These are phyloP conservation scores for Trametes meyenii DNA, from an alignment of 768 basidiomycete species.

Conservation along the genomic window DNA sequence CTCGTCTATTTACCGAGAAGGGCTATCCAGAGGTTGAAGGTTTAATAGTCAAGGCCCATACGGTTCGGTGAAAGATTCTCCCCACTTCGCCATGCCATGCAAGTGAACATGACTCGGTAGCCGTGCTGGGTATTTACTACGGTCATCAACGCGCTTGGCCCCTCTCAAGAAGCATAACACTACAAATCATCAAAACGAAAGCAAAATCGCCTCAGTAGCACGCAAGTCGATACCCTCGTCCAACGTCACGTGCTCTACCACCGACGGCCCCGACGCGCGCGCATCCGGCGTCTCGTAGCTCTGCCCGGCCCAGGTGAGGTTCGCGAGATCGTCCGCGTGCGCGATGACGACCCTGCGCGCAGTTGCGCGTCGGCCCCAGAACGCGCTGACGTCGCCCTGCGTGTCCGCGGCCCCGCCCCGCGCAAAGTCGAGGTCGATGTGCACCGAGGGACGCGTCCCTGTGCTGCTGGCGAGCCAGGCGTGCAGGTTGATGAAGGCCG, in stretches of 20 bases:
- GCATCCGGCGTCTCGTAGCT: conserved; percentile 31
- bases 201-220: conserved; percentile 31
- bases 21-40: no score
- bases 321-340: conserved; percentile 32
- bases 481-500: conserved; percentile 60
- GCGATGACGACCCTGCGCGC: conserved; percentile 29
- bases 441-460: conserved; percentile 40
- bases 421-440: conserved; percentile 45
- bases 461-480: conserved; percentile 43
- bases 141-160: no score
- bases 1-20: no score
- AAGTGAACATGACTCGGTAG: background rate
- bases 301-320: conserved; percentile 33
- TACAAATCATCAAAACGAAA: conserved; percentile 20
- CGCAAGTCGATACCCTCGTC: conserved; percentile 27
- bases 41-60: no score
- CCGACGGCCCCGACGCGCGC: conserved; percentile 21
- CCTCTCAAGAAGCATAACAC: no score
- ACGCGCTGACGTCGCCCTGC: conserved; percentile 2
- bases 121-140: background rate
- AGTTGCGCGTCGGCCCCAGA: conserved; percentile 13
- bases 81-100: no score
- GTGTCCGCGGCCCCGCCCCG: conserved; percentile 4
- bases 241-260: conserved; percentile 24
- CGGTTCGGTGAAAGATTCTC: no score